These are phyloP conservation scores for Simplicillium aogashimaense DNA, from an alignment of 2,329 filamentous ascomycete genomes.

Conservation along the genomic window DNA sequence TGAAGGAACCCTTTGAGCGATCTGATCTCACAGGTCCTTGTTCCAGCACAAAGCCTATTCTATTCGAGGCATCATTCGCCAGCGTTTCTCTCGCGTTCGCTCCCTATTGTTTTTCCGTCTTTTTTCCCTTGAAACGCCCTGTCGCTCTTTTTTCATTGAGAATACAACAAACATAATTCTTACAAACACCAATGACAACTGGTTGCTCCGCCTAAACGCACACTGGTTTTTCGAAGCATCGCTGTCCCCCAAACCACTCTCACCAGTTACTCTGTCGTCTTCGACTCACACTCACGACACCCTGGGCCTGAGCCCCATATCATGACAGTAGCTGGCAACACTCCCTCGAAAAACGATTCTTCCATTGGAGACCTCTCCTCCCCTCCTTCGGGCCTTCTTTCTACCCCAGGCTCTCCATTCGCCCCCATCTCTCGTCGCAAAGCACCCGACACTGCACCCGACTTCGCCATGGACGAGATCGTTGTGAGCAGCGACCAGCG, in stretches of 20 bases:
- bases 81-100: not conserved
- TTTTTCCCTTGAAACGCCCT: not conserved
- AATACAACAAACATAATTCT: too few relatives aligned
- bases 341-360: constrained; percentile 31
- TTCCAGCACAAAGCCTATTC: not conserved
- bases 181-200: too few relatives aligned
- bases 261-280: not conserved
- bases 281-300: not conserved
- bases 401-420: constrained; percentile 35
- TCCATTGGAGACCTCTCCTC: constrained; percentile 40
- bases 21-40: too few relatives aligned
- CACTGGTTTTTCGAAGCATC: too few relatives aligned
- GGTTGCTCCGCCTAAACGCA: too few relatives aligned
- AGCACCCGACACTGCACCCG: constrained; percentile 13
- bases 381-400: constrained; percentile 38
- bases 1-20: constrained; percentile 3
- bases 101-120: not conserved
- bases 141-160: not conserved
- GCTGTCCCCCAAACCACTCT: not conserved
- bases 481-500: constrained; percentile 31
- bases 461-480: constrained; percentile 36
- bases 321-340: constrained; percentile 20
- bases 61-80: not conserved
- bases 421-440: constrained; percentile 14
- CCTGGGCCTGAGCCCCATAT: not conserved